Evolutionary conservation across 805 yeast species (phyloP).

Genomic region (Kodamaea leandrae): DNA sequence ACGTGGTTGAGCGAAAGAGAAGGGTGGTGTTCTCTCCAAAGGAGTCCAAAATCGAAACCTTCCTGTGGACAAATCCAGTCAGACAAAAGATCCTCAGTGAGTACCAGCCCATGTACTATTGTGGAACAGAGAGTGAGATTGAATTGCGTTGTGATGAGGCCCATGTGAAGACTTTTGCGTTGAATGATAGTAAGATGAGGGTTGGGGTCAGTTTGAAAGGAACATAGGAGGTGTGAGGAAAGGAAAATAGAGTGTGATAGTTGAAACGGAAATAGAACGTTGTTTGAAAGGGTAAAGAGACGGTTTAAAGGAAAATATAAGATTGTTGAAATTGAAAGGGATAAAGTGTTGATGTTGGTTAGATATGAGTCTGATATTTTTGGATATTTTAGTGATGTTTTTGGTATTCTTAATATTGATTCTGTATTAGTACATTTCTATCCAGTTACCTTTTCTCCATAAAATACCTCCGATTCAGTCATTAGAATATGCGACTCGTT

Average conservation of each 20-base stretch:
- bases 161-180: neutral
- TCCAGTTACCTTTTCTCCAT: neutral
- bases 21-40: neutral
- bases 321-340: too few species aligned
- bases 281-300: too few species aligned
- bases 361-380: too few species aligned
- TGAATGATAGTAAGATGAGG: neutral
- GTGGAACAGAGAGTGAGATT: slow-evolving; percentile 3
- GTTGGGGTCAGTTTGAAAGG: neutral
- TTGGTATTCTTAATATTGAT: too few species aligned
- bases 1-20: neutral
- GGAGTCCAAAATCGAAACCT: neutral
- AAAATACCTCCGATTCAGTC: neutral
- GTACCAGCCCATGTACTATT: slow-evolving; percentile 1
- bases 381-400: too few species aligned
- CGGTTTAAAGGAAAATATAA: too few species aligned
- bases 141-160: slow-evolving; percentile 7
- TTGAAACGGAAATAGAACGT: too few species aligned
- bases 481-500: neutral
- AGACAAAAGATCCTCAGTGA: neutral
- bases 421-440: too few species aligned
- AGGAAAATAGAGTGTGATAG: too few species aligned
- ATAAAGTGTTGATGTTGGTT: too few species aligned
- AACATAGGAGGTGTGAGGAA: neutral
- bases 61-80: neutral